phyloP scores from a whole-genome alignment of 108 stramenopile genomes.

The Cyclostephanos invisitatus region DNA sequence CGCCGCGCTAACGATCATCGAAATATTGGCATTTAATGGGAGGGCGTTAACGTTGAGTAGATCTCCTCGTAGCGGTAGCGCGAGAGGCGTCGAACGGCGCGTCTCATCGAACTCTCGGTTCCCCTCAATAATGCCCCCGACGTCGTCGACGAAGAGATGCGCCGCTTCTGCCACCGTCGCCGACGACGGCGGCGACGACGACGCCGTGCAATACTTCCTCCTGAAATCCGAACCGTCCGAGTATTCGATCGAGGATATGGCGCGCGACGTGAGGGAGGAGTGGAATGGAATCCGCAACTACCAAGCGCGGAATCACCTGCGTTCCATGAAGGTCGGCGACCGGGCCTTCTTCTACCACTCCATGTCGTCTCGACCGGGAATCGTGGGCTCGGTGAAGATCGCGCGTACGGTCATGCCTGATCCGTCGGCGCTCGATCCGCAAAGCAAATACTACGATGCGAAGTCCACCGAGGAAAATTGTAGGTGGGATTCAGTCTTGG shows the following conservation, averaged over 20 bases:
- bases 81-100: no score
- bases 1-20: background rate
- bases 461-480: conserved; percentile 53
- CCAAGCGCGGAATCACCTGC: conserved; percentile 55
- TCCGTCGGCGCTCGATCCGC: conserved; percentile 51
- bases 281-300: conserved; percentile 64
- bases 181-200: background rate
- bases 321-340: conserved; percentile 52
- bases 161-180: background rate
- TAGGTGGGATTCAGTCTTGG: conserved; percentile 57
- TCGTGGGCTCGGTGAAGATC: conserved; percentile 51
- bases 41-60: background rate
- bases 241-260: conserved; percentile 52
- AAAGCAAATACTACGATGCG: conserved; percentile 51
- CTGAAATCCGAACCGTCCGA: conserved; percentile 58
- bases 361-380: conserved; percentile 37
- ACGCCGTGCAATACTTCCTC: conserved; percentile 32
- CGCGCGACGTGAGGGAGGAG: conserved; percentile 40
- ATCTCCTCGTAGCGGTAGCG: no score
- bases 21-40: background rate
- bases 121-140: background rate
- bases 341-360: conserved; percentile 61
- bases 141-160: background rate
- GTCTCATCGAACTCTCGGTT: background rate
- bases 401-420: conserved; percentile 47